Conservation (phyloP, 2,329 filamentous ascomycete species). For the Sclerotinia spermophila region DNA sequence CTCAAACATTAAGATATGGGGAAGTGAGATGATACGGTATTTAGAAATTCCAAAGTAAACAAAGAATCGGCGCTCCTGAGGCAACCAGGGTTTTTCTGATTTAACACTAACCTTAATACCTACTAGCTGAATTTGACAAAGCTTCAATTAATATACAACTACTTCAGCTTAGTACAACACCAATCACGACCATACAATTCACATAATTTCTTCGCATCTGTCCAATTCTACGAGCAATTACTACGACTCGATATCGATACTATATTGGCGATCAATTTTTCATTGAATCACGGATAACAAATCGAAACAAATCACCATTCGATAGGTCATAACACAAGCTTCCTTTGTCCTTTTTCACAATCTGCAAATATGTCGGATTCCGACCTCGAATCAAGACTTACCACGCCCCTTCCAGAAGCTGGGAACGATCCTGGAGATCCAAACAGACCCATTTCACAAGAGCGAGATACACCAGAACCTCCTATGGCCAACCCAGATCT, state of each 20-base stretch:
- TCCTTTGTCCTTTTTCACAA: slow-evolving; percentile 9
- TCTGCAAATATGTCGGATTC: slow-evolving; percentile 32
- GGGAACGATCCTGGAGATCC: slow-evolving; percentile 25
- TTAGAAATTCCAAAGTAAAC: slow-evolving; percentile 18
- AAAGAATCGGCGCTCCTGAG: slow-evolving; percentile 18
- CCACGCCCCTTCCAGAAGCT: slow-evolving; percentile 28
- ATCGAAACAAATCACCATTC: not conserved
- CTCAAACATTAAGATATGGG: slow-evolving; percentile 3
- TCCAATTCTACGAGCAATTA: slow-evolving; percentile 2
- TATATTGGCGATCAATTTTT: not conserved
- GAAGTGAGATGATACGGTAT: not conserved
- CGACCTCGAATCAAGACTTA: slow-evolving; percentile 26
- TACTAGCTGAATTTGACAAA: slow-evolving; percentile 8
- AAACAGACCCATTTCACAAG: slow-evolving; percentile 27
- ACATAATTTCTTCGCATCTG: slow-evolving; percentile 1
- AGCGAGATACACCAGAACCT: slow-evolving; percentile 26
- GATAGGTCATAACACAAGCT: not conserved
- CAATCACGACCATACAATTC: slow-evolving; percentile 10
- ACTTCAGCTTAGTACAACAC: not conserved
- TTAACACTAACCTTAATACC: slow-evolving; percentile 16
- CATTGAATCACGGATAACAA: not conserved
- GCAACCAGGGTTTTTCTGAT: slow-evolving; percentile 20
- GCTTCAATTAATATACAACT: slow-evolving; percentile 1
- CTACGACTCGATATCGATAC: not conserved
- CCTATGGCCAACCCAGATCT: slow-evolving; percentile 31